Percentiles rank a stretch among this genome's conserved stretches.
These are phyloP conservation scores for Gonapodya prolifera DNA, from an alignment of 192 early-diverging fungal species.

Conservation along the genomic window DNA sequence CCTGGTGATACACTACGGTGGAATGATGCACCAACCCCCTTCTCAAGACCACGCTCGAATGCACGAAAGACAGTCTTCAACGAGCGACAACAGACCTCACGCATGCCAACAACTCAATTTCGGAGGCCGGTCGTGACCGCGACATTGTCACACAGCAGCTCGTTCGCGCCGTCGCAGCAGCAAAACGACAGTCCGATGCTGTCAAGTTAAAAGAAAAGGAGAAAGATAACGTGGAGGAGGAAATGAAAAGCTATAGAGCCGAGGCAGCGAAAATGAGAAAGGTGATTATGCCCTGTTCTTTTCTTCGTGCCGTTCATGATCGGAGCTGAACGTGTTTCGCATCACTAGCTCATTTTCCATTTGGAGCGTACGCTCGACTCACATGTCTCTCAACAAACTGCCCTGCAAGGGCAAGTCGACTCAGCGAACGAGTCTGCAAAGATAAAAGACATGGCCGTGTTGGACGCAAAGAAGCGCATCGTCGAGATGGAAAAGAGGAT, in stretches of 20 bases:
- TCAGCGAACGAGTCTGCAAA: conserved; percentile 40
- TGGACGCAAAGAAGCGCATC: conserved; percentile 46
- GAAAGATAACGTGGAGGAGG: conserved; percentile 44
- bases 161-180: conserved; percentile 33
- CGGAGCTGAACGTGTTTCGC: neutral
- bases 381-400: conserved; percentile 16
- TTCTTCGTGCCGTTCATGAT: neutral
- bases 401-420: conserved; percentile 8
- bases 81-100: conserved; percentile 23
- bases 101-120: conserved; percentile 21
- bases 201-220: conserved; percentile 44
- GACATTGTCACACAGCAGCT: conserved; percentile 47
- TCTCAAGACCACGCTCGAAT: conserved; percentile 19
- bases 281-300: conserved; percentile 8
- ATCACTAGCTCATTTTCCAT: conserved; percentile 32
- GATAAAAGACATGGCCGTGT: conserved; percentile 44
- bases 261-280: conserved; percentile 51
- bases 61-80: conserved; percentile 29
- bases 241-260: conserved; percentile 43
- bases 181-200: conserved; percentile 36
- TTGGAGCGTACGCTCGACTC: conserved; percentile 45
- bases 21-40: no score
- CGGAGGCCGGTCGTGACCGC: conserved; percentile 32
- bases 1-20: conserved; percentile 9
- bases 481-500: conserved; percentile 39